Evolutionary conservation across 192 early-diverging fungal genomes (phyloP).

Genomic region (Gonapodya prolifera): DNA sequence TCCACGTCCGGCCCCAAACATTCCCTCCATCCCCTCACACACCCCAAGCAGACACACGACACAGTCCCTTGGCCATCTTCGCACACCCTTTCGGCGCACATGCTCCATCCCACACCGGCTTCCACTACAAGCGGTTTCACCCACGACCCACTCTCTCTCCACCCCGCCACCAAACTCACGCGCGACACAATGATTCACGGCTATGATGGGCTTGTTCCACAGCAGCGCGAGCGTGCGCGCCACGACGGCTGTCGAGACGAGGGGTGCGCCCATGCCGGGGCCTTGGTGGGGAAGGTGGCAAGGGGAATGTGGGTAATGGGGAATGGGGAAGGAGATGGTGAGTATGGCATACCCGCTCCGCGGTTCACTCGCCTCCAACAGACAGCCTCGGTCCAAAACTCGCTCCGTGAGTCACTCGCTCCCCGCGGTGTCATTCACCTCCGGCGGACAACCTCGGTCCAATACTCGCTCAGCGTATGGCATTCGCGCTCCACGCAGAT

Average conservation of each 20-base stretch:
- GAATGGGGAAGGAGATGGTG: too few relatives aligned
- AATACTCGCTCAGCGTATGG: too few relatives aligned
- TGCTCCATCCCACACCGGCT: background rate
- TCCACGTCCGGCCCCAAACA: background rate
- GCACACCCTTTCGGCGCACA: background rate
- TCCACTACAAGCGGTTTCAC: too few relatives aligned
- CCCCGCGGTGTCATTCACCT: too few relatives aligned
- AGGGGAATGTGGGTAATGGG: background rate
- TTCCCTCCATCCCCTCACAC: background rate
- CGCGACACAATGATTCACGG: constrained; percentile 96
- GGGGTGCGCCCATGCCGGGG: constrained; percentile 96
- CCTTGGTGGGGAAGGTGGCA: constrained; percentile 28
- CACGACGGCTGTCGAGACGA: constrained; percentile 78
- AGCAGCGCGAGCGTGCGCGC: constrained; percentile 85
- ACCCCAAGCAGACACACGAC: background rate
- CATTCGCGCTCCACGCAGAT: too few relatives aligned
- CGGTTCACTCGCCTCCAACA: too few relatives aligned
- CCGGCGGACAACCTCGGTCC: too few relatives aligned
- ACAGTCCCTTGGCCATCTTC: background rate
- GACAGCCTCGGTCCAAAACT: too few relatives aligned
- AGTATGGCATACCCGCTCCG: too few relatives aligned
- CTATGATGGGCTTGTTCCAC: constrained; percentile 85
- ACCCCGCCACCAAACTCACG: constrained; percentile 41
- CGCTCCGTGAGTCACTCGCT: too few relatives aligned
- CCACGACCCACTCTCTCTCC: too few relatives aligned